A percentile compares a stretch with the other conserved stretches of the same genome.
phyloP scores from a whole-genome alignment of 108 stramenopile species.

The Hondaea fermentalgiana region DNA sequence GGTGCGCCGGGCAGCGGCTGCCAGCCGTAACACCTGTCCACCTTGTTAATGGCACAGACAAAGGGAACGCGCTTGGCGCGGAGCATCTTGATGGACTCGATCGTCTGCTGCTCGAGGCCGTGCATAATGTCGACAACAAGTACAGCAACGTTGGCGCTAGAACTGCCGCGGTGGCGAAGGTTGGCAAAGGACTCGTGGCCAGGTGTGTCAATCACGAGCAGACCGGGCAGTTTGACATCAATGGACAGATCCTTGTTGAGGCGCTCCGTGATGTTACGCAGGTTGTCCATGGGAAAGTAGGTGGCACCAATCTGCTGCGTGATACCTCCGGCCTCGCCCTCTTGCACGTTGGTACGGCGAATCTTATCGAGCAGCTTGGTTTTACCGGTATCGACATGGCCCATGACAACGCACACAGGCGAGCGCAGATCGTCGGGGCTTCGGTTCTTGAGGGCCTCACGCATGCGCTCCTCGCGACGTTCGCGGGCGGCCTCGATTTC shows the following conservation, averaged over 20 bases:
- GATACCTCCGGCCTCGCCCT: conserved; percentile 98
- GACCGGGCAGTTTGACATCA: conserved; percentile 83
- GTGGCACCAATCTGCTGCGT: conserved; percentile 99
- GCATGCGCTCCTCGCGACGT: conserved; percentile 47
- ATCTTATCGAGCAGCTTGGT: conserved; percentile 98
- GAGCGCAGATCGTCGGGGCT: conserved; percentile 77
- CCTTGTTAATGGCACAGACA: conserved; percentile 96
- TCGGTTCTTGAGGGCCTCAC: conserved; percentile 75
- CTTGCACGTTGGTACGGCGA: conserved; percentile 97
- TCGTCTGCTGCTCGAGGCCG: conserved; percentile 98
- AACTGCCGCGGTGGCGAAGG: conserved; percentile 87
- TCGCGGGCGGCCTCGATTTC: conserved; percentile 22
- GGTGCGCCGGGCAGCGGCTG: conserved; percentile 78
- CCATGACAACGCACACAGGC: conserved; percentile 97
- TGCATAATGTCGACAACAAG: conserved; percentile 99
- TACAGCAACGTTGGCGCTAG: conserved; percentile 95
- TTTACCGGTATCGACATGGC: conserved; percentile 99
- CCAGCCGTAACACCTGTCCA: conserved; percentile 96
- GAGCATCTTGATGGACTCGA: conserved; percentile 93
- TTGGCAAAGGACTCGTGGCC: conserved; percentile 98
- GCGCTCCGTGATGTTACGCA: conserved; percentile 67
- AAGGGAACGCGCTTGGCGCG: conserved; percentile 81
- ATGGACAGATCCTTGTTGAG: conserved; percentile 57
- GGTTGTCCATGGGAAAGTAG: conserved; percentile 87
- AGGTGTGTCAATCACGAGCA: conserved; percentile 95